These are phyloP conservation scores for Tolypocladium nubicola DNA, from an alignment of 2,329 filamentous ascomycete species.

Conservation along the genomic window DNA sequence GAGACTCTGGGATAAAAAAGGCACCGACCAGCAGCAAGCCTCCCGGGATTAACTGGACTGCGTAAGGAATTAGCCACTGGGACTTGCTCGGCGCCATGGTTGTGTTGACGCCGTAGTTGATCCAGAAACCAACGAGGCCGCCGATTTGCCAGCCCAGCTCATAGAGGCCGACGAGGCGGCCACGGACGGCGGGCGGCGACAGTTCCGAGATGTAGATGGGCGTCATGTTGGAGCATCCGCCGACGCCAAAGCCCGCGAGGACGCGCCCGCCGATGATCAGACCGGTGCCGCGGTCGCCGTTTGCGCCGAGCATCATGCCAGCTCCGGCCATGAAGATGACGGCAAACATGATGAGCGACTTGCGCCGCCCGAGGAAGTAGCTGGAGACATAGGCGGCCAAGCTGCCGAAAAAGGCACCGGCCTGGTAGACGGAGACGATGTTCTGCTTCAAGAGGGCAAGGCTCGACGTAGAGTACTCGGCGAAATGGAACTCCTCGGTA, in stretches of 20 bases:
- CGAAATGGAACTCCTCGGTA: conserved; percentile 55
- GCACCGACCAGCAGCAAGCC: conserved; percentile 49
- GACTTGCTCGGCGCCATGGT: conserved; percentile 32
- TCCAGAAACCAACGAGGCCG: conserved; percentile 10
- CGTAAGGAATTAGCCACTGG: conserved; percentile 57
- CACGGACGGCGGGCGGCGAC: conserved; percentile 9
- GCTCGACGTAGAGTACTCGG: conserved; percentile 30
- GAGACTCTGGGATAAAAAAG: conserved; percentile 54
- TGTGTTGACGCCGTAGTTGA: conserved; percentile 48
- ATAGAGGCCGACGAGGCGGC: conserved; percentile 11
- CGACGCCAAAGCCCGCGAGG: conserved; percentile 13
- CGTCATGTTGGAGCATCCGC: conserved; percentile 12
- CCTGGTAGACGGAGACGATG: conserved; percentile 70
- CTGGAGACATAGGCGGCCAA: conserved; percentile 9
- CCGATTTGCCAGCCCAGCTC: conserved; percentile 11
- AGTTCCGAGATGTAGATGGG: conserved; percentile 13
- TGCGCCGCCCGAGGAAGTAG: conserved; percentile 9
- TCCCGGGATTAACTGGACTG: conserved; percentile 56
- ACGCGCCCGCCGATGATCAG: conserved; percentile 13
- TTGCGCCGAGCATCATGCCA: conserved; percentile 33
- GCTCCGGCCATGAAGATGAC: conserved; percentile 9
- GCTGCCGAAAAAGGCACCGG: conserved; percentile 12
- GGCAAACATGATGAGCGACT: conserved; percentile 9
- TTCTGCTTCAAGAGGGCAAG: conserved; percentile 57
- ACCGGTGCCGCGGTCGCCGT: conserved; percentile 19